These are phyloP conservation scores for Starmera quercuum DNA, from an alignment of 805 yeast genomes.

Conservation along the genomic window DNA sequence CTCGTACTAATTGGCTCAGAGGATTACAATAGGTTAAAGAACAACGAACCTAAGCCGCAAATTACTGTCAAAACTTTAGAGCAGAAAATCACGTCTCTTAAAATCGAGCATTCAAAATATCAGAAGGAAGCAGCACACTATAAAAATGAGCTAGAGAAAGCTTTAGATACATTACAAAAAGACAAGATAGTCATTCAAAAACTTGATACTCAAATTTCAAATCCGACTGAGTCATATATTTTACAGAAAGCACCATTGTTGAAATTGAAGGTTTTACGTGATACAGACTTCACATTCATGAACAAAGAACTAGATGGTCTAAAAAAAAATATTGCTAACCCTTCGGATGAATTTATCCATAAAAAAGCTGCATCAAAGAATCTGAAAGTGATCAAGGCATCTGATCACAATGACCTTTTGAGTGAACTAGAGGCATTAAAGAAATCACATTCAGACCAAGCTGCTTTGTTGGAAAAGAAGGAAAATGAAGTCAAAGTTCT, in stretches of 20 bases:
- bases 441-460: background rate
- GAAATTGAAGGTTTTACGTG: slow-evolving; percentile 1
- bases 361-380: slow-evolving; percentile 16
- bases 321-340: slow-evolving; percentile 7
- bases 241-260: background rate
- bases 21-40: slow-evolving; percentile 10
- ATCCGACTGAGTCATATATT: background rate
- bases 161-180: background rate
- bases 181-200: background rate
- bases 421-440: background rate
- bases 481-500: slow-evolving; percentile 3
- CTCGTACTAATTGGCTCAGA: slow-evolving; percentile 19
- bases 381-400: slow-evolving; percentile 11
- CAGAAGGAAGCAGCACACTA: background rate
- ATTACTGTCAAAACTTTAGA: background rate
- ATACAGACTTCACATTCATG: background rate
- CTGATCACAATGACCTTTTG: background rate
- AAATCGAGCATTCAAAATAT: background rate
- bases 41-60: background rate
- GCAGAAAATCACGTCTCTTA: background rate
- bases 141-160: background rate
- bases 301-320: background rate
- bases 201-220: background rate
- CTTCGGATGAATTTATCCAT: slow-evolving; percentile 22
- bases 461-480: slow-evolving; percentile 1